Evolutionary conservation across 1,284 basidiomycete genomes (phyloP).

Genomic region (Leccinum pseudoinsigne): DNA sequence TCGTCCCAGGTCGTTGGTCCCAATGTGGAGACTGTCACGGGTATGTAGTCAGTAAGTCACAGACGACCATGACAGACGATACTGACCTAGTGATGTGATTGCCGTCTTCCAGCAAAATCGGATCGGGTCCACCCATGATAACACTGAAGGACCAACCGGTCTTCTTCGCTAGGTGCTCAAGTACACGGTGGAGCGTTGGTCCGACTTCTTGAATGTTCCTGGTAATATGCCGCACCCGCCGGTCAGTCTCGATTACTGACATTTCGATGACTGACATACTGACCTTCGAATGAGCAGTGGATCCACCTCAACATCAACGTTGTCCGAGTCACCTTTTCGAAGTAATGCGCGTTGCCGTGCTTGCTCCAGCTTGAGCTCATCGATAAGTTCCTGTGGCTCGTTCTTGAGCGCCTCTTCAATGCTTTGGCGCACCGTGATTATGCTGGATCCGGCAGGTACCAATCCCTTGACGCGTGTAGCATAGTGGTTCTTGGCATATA

Average conservation of each 20-base stretch:
- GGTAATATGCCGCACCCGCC: neutral
- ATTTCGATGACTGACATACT: neutral
- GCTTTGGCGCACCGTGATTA: neutral
- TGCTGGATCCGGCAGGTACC: neutral
- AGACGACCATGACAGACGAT: neutral
- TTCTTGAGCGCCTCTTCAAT: neutral
- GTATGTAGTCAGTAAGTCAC: neutral
- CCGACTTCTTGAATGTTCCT: neutral
- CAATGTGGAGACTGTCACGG: neutral
- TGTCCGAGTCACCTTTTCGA: neutral
- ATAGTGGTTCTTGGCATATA: neutral
- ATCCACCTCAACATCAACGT: neutral
- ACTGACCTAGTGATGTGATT: constrained; percentile 3
- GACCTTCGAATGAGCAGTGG: neutral
- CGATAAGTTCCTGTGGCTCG: neutral
- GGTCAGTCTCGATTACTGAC: neutral
- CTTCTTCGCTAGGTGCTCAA: neutral
- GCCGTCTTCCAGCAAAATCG: neutral
- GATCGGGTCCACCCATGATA: neutral
- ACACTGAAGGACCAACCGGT: neutral
- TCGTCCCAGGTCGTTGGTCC: neutral
- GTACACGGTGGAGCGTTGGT: neutral
- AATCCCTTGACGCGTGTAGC: neutral
- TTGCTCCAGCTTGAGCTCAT: neutral
- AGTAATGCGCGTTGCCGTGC: neutral